Percentiles rank a stretch among this genome's conserved stretches.
phyloP scores from a whole-genome alignment of 371 early-diverging fungal genomes.

The Mucor plumbeus region DNA sequence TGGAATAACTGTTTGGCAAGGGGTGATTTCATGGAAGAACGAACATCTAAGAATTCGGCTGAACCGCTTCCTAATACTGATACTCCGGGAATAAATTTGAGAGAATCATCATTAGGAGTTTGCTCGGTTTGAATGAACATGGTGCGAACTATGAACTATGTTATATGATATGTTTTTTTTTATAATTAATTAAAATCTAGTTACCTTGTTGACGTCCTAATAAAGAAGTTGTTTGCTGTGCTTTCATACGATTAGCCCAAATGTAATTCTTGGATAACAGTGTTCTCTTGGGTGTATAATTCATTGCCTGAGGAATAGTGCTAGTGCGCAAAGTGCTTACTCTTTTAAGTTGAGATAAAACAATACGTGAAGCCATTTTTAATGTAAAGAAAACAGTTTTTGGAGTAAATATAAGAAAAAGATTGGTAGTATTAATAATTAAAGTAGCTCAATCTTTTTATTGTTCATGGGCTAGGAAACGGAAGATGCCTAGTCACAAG shows the following conservation, averaged over 20 bases:
- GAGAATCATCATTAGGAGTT: conserved; percentile 93
- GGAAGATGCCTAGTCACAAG: no score
- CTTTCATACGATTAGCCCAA: conserved; percentile 18
- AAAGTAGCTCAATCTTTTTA: neutral
- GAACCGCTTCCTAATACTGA: conserved; percentile 70
- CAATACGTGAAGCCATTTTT: conserved; percentile 21
- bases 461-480: no score
- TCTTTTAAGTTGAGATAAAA: conserved; percentile 26
- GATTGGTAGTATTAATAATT: conserved; percentile 1
- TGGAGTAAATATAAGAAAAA: conserved; percentile 9
- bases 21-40: conserved; percentile 83
- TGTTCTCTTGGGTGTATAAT: conserved; percentile 9
- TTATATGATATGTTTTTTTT: neutral
- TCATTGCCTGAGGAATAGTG: conserved; percentile 5
- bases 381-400: neutral
- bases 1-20: conserved; percentile 88
- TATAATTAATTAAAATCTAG: no score
- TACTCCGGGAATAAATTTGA: conserved; percentile 92
- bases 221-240: conserved; percentile 18
- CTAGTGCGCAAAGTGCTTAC: neutral
- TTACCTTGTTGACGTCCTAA: conserved; percentile 33
- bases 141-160: conserved; percentile 58
- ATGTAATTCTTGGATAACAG: conserved; percentile 19
- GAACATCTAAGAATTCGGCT: conserved; percentile 82
- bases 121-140: conserved; percentile 97